Percentiles rank a stretch among this genome's conserved stretches.
phyloP scores from a whole-genome alignment of 768 basidiomycete genomes.

The Naganishia onofrii region DNA sequence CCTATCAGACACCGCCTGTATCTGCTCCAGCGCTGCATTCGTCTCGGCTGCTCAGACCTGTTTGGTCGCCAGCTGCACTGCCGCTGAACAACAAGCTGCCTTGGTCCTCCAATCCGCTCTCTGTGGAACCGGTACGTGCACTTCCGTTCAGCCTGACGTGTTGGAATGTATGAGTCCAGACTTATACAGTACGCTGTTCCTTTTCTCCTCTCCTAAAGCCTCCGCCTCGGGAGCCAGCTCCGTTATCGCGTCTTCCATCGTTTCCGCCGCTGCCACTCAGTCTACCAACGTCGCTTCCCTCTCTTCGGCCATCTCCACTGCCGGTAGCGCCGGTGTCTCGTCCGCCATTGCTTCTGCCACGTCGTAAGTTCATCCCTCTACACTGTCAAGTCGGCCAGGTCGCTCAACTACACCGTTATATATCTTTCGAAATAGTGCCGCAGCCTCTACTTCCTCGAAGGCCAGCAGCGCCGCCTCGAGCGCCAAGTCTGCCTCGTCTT shows the following conservation, averaged over 20 bases:
- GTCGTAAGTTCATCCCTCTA: too few species aligned
- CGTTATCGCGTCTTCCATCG: slow-evolving; percentile 4
- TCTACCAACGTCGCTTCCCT: slow-evolving; percentile 36
- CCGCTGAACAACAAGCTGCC: slow-evolving; percentile 41
- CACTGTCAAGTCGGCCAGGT: too few species aligned
- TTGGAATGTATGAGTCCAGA: neutral
- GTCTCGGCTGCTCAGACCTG: slow-evolving; percentile 4
- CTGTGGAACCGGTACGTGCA: slow-evolving; percentile 32
- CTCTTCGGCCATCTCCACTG: slow-evolving; percentile 19
- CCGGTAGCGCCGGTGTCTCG: neutral
- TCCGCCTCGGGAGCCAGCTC: slow-evolving; percentile 33
- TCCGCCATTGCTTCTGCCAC: slow-evolving; percentile 2
- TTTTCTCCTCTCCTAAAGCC: neutral
- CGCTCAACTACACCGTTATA: too few species aligned
- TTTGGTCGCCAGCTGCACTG: slow-evolving; percentile 37
- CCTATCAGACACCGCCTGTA: slow-evolving; percentile 43
- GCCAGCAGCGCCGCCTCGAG: slow-evolving; percentile 5
- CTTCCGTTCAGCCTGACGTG: too few species aligned
- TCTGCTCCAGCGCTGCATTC: slow-evolving; percentile 44
- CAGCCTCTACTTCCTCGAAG: neutral
- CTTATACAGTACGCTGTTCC: neutral
- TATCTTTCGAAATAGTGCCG: neutral
- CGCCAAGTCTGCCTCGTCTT: slow-evolving; percentile 24
- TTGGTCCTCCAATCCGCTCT: slow-evolving; percentile 40
- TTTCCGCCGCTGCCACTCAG: slow-evolving; percentile 13